phyloP scores from a whole-genome alignment of 2,329 filamentous ascomycete genomes.

The Nemania abortiva region DNA sequence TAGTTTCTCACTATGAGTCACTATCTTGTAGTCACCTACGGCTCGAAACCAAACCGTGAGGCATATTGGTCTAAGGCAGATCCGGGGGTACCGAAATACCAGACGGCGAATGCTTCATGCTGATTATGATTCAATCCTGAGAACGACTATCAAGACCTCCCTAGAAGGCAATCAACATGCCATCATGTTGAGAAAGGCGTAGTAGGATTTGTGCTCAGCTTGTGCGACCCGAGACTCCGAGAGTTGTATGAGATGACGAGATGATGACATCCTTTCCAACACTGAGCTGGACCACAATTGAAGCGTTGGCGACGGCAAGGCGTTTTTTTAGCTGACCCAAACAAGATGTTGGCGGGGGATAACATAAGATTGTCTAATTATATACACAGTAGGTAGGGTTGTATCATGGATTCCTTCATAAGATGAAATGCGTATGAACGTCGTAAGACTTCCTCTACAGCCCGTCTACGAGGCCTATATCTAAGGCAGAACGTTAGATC shows the following conservation, averaged over 20 bases:
- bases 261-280: neutral
- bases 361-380: neutral
- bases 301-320: neutral
- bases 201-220: neutral
- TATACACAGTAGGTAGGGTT: neutral
- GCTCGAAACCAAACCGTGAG: neutral
- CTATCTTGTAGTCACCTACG: neutral
- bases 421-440: too few species aligned
- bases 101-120: too few species aligned
- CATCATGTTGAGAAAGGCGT: neutral
- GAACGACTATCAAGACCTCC: neutral
- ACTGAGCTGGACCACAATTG: neutral
- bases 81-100: too few species aligned
- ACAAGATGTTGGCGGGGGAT: neutral
- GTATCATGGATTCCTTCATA: neutral
- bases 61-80: neutral
- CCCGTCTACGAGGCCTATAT: neutral
- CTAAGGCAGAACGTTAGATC: neutral
- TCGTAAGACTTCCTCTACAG: too few species aligned
- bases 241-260: neutral
- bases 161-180: neutral
- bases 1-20: neutral
- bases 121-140: neutral
- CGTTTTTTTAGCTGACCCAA: neutral
- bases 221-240: neutral